These are phyloP conservation scores for Brassica cretica DNA, from an alignment of 345 rosid genomes.

Conservation along the genomic window DNA sequence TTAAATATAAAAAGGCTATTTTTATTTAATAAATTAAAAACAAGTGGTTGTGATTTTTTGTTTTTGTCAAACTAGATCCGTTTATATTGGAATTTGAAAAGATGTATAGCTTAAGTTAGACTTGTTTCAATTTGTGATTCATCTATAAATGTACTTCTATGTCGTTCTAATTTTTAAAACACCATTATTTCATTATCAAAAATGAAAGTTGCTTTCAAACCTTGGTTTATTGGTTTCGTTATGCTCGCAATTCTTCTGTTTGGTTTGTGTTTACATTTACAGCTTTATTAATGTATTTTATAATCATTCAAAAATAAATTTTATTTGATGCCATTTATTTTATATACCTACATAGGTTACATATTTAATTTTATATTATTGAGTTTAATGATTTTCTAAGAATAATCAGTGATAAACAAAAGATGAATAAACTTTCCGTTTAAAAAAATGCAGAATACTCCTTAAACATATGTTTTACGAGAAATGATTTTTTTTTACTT, in stretches of 20 bases:
- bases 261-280: background rate
- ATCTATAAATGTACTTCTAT: background rate
- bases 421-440: too few relatives aligned
- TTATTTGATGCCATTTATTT: background rate
- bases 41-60: background rate
- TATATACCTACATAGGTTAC: background rate
- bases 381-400: background rate
- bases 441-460: background rate
- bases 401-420: background rate
- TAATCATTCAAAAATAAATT: background rate
- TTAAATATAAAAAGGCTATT: too few relatives aligned
- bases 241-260: background rate
- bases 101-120: background rate
- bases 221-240: background rate
- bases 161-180: background rate
- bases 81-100: background rate
- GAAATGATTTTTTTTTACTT: background rate
- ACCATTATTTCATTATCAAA: background rate
- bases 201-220: background rate
- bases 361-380: background rate
- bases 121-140: background rate
- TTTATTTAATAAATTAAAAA: too few relatives aligned
- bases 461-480: background rate
- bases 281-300: background rate
- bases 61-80: background rate